phyloP scores from a whole-genome alignment of 352 stramenopile species.

The Pythium vanterpoolii region DNA sequence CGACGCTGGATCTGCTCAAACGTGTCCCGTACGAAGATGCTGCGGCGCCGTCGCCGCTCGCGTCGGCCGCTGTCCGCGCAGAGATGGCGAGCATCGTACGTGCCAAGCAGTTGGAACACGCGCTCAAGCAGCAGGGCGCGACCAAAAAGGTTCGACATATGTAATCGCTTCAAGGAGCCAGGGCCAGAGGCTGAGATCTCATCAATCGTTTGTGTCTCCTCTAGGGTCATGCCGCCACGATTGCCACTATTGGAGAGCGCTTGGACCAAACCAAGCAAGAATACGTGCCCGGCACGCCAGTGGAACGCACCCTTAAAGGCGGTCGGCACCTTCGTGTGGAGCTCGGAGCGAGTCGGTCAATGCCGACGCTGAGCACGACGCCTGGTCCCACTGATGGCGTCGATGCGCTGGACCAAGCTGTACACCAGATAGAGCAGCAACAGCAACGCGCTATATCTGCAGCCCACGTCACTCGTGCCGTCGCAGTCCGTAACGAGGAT shows the following conservation, averaged over 20 bases:
- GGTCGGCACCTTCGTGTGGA: constrained; percentile 36
- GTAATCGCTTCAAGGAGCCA: neutral
- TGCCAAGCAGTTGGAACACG: neutral
- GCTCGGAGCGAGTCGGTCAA: constrained; percentile 23
- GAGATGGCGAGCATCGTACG: constrained; percentile 41
- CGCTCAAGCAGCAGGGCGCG: constrained; percentile 3
- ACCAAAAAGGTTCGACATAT: constrained; percentile 1
- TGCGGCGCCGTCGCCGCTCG: constrained; percentile 2
- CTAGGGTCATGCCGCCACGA: constrained; percentile 23
- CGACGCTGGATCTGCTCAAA: constrained; percentile 65
- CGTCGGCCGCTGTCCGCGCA: constrained; percentile 28
- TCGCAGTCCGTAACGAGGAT: constrained; percentile 15
- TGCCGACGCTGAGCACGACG: neutral
- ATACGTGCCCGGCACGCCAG: constrained; percentile 36
- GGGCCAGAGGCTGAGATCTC: neutral
- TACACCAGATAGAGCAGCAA: neutral
- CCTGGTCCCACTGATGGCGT: neutral
- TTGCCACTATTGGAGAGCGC: constrained; percentile 38
- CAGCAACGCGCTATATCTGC: constrained; percentile 1
- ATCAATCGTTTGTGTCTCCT: neutral
- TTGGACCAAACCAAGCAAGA: constrained; percentile 27
- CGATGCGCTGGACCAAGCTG: constrained; percentile 10
- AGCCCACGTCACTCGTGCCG: neutral
- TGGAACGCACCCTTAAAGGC: constrained; percentile 37
- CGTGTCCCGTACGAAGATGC: constrained; percentile 19